These are phyloP conservation scores for Acanthamoeba rhysodes DNA, from an alignment of 208 protist species.

Conservation along the genomic window DNA sequence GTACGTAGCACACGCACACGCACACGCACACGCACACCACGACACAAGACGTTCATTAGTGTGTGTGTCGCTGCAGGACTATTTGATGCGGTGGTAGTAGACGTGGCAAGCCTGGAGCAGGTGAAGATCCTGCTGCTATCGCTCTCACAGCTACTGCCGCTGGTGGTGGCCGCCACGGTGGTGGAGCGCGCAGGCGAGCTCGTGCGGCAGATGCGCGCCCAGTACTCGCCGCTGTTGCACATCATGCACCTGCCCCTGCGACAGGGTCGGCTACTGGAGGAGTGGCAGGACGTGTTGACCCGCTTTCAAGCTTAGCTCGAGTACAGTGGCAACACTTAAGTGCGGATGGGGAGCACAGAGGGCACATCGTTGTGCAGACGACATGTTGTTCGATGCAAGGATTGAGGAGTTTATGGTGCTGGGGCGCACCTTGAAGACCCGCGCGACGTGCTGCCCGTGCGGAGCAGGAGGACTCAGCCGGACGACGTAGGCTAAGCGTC, in stretches of 20 bases:
- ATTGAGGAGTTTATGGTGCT: no score
- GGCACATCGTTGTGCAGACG: no score
- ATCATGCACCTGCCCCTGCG: constrained; percentile 36
- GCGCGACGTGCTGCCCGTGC: no score
- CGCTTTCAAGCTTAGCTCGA: background rate
- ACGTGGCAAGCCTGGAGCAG: background rate
- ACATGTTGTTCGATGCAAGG: no score
- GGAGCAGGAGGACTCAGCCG: no score
- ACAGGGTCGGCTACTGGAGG: background rate
- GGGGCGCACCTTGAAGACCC: no score
- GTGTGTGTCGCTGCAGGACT: background rate
- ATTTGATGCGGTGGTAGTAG: constrained; percentile 4
- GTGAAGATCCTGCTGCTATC: background rate
- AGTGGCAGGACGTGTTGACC: background rate
- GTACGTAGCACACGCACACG: no score
- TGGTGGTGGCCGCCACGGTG: background rate
- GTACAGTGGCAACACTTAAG: no score
- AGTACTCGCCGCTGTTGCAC: constrained; percentile 30
- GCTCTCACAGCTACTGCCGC: background rate
- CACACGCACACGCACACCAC: no score
- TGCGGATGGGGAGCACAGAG: no score
- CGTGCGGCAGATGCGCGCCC: background rate
- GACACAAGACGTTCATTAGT: no score
- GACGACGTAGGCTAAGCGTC: no score
- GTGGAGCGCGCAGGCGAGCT: background rate